Evolutionary conservation across 169 alveolate species (phyloP).

Genomic region (Cryptosporidium meleagridis): DNA sequence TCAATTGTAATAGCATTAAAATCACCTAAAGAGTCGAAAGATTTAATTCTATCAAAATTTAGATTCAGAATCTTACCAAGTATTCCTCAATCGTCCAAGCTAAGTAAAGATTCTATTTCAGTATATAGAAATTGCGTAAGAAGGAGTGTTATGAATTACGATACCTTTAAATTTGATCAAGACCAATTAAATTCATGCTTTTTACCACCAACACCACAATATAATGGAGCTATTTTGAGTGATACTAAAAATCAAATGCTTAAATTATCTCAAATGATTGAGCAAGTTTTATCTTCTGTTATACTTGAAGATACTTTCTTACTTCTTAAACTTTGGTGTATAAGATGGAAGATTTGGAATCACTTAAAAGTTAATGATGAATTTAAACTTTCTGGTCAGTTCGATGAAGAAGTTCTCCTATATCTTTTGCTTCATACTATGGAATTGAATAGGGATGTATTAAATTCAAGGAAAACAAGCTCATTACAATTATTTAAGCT

Average conservation of each 20-base stretch:
- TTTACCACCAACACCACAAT: conserved; percentile 72
- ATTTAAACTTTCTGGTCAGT: conserved; percentile 24
- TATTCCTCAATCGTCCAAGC: background rate
- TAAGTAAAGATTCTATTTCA: conserved; percentile 7
- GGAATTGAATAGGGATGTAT: background rate
- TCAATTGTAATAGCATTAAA: background rate
- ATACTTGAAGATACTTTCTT: background rate
- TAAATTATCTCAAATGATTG: background rate
- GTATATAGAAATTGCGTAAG: conserved; percentile 14
- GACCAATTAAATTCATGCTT: conserved; percentile 10
- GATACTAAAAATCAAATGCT: background rate
- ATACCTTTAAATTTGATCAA: background rate
- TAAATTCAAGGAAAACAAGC: background rate
- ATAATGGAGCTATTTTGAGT: conserved; percentile 60
- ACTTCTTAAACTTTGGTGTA: conserved; percentile 52
- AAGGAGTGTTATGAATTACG: conserved; percentile 3
- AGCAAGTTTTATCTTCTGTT: background rate
- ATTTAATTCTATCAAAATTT: background rate
- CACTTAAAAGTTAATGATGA: background rate
- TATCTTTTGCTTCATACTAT: conserved; percentile 6
- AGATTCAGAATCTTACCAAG: conserved; percentile 21
- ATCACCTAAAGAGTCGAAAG: background rate
- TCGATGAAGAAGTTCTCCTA: conserved; percentile 6
- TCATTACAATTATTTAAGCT: conserved; percentile 39
- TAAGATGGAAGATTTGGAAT: conserved; percentile 29